Base-by-base conservation (phyloP, 1,284 basidiomycete genomes). In the Testicularia cyperi region DNA sequence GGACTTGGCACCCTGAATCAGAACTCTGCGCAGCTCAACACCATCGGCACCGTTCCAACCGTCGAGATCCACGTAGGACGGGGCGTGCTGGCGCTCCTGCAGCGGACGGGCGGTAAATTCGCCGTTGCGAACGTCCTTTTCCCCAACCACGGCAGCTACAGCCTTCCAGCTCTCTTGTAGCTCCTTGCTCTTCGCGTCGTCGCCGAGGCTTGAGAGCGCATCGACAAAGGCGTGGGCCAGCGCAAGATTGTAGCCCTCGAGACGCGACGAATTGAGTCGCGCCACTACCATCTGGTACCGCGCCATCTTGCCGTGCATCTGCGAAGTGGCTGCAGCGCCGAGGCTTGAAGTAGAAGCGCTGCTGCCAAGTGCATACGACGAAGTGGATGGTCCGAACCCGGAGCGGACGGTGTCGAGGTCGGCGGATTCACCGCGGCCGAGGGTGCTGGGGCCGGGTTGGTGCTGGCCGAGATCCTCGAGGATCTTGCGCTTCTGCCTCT, bases 401-500 rank as follows among this genome's bases (percentile, higher is more conserved):
- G 58, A 51, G 16, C 45, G 38, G 24, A 38, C 44, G 14, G 43
- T 46, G 27, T 48, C 38, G 14, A 56, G 12, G 23, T 46, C 47
- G 15, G 27, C 38, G 20, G 52, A 40, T 16, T 41, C 40, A 13
- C 46, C 31, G n/a, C n/a, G n/a, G 19, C 47, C 39, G 12, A 30
- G 21, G 15, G 55, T 36, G 20, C 47, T 35, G 19, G 32, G 42
- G 31, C 43, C 35, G 3, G 52, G 49, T 39, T 66, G 63, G 41
- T 77, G 70, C 33, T 74, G 70, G 12, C 88, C 90, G 6, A 95
- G 82, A 76, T 95, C 89, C 74, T 95, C 92, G 63, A 94, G 90
- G 13, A 95, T 85, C 37, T 86, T 83, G 68, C 86, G 86, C 80
- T 94, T 92, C 72, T 89, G 88, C 16, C 83, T 83, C 71, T 94